phyloP scores from a whole-genome alignment of 2,329 filamentous ascomycete genomes.

The Berkeleyomyces basicola region DNA sequence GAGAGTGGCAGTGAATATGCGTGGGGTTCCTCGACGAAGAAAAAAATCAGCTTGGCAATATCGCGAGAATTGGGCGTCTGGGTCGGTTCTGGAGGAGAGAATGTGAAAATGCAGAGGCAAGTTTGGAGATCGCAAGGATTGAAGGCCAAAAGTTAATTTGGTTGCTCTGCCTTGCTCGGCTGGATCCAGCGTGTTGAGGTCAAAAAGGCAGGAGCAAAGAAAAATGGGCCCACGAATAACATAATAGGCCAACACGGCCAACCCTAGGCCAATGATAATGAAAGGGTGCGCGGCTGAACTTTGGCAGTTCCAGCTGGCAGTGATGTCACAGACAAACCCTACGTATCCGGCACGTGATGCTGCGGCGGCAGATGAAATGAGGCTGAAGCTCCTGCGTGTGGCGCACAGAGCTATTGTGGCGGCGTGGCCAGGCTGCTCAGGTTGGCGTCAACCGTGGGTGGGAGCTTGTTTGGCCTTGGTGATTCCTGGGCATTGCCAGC shows the following conservation, averaged over 20 bases:
- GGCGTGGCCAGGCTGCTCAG: conserved; percentile 12
- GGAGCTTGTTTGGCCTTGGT: neutral
- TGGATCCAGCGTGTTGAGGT: neutral
- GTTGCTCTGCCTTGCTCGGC: conserved; percentile 10
- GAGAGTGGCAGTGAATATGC: no score
- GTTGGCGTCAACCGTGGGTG: conserved; percentile 11
- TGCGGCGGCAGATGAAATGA: neutral
- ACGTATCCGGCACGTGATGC: neutral
- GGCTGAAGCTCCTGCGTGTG: conserved; percentile 18
- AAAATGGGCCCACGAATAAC: neutral
- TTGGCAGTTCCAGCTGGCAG: neutral
- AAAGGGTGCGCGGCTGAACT: neutral
- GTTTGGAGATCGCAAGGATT: neutral
- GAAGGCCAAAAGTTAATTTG: neutral
- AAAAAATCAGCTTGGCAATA: neutral
- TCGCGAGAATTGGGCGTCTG: neutral
- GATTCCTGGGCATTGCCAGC: neutral
- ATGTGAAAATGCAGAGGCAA: neutral
- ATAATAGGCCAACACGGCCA: neutral
- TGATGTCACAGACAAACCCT: neutral
- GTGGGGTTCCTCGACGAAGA: no score
- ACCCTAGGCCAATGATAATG: neutral
- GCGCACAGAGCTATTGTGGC: conserved; percentile 19
- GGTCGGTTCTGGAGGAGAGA: neutral
- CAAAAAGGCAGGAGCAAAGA: no score